Conservation (phyloP, 768 basidiomycete species). For the Floccularia luteovirens region DNA sequence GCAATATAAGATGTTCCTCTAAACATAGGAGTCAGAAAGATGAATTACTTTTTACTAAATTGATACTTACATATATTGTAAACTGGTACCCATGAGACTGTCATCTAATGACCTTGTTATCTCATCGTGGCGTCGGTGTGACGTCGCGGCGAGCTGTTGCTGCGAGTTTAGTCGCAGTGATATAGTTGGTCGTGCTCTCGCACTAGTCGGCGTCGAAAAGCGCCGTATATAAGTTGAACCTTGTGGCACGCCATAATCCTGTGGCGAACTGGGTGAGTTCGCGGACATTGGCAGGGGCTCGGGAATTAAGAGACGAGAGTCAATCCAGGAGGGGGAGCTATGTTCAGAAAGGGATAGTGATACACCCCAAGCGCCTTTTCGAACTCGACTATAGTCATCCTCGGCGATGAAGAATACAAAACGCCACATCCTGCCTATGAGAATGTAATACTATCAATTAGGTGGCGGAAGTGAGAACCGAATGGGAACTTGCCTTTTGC, state of each 20-base stretch:
- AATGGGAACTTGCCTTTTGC: slow-evolving; percentile 31
- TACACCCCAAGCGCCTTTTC: slow-evolving; percentile 39
- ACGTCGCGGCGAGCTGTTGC: slow-evolving; percentile 21
- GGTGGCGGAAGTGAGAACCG: background rate
- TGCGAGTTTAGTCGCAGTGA: slow-evolving; percentile 28
- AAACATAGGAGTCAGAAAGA: slow-evolving; percentile 2
- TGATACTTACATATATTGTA: slow-evolving; percentile 46
- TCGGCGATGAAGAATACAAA: slow-evolving; percentile 32
- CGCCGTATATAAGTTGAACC: slow-evolving; percentile 3
- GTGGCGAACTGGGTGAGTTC: slow-evolving; percentile 3
- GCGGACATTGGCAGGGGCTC: too few relatives aligned
- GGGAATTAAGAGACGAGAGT: slow-evolving; percentile 36
- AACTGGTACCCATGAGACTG: slow-evolving; percentile 29
- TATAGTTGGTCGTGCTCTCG: slow-evolving; percentile 24
- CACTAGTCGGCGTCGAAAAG: slow-evolving; percentile 1
- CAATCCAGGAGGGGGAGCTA: slow-evolving; percentile 44
- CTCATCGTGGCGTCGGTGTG: slow-evolving; percentile 9
- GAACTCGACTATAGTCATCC: slow-evolving; percentile 9
- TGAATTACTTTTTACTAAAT: background rate
- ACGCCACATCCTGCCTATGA: slow-evolving; percentile 50
- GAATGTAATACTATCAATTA: background rate
- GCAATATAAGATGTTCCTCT: slow-evolving; percentile 41
- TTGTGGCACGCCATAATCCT: slow-evolving; percentile 6
- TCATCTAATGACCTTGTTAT: slow-evolving; percentile 35
- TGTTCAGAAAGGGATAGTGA: slow-evolving; percentile 43